These are phyloP conservation scores for Daedaleopsis sinensis DNA, from an alignment of 768 basidiomycete genomes.

Conservation along the genomic window DNA sequence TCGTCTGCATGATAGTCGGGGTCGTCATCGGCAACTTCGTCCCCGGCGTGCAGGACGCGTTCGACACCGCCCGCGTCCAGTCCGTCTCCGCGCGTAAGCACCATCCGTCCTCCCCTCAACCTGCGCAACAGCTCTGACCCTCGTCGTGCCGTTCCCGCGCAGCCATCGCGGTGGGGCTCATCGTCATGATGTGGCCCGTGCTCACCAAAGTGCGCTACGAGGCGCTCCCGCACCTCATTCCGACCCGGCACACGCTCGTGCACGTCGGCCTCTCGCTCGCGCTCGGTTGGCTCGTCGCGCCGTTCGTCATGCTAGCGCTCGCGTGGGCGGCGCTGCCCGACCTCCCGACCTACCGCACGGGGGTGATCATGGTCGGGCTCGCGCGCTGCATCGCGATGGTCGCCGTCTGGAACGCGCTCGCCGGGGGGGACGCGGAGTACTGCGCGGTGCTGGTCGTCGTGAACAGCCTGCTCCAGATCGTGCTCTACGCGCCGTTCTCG, in stretches of 20 bases:
- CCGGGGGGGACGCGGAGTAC: conserved; percentile 21
- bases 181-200: conserved; percentile 90
- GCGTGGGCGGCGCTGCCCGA: conserved; percentile 89
- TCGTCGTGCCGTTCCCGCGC: neutral
- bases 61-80: conserved; percentile 63
- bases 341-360: conserved; percentile 70
- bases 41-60: conserved; percentile 58
- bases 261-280: conserved; percentile 70
- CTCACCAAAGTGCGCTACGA: conserved; percentile 81
- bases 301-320: conserved; percentile 81
- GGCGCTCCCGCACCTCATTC: conserved; percentile 57
- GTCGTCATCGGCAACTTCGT: conserved; percentile 75
- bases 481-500: conserved; percentile 74
- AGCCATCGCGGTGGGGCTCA: conserved; percentile 83
- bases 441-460: conserved; percentile 68
- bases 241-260: conserved; percentile 55
- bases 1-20: conserved; percentile 75
- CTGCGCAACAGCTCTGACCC: neutral
- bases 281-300: conserved; percentile 82
- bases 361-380: conserved; percentile 83
- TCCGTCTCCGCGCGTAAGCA: conserved; percentile 77
- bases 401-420: conserved; percentile 53
- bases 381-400: conserved; percentile 60
- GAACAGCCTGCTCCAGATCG: conserved; percentile 79
- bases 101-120: neutral